Conservation (phyloP, 2,329 filamentous ascomycete species). For the Calonectria ilicicola region DNA sequence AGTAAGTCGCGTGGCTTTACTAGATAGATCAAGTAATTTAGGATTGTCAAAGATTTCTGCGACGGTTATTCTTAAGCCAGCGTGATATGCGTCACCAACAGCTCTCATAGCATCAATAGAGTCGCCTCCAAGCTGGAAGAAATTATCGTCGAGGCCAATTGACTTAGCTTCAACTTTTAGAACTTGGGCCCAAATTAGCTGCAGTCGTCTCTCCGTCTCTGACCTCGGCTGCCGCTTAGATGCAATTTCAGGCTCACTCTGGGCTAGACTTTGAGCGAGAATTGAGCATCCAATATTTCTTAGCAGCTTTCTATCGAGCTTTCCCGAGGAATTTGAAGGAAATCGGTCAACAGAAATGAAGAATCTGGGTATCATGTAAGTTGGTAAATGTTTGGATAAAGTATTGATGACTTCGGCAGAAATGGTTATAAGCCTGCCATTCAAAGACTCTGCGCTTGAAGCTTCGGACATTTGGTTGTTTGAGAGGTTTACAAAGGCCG, state of each 20-base stretch:
- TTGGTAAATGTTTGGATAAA: constrained; percentile 21
- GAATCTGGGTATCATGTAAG: constrained; percentile 34
- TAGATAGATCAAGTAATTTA: neutral
- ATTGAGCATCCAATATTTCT: constrained; percentile 18
- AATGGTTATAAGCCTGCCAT: neutral
- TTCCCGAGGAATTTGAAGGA: constrained; percentile 28
- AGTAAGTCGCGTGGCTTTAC: neutral
- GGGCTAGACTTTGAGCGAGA: constrained; percentile 51
- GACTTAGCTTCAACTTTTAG: constrained; percentile 13
- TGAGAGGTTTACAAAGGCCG: neutral
- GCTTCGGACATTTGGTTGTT: neutral
- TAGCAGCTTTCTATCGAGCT: constrained; percentile 27
- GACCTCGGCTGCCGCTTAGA: constrained; percentile 13
- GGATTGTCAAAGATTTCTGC: constrained; percentile 27
- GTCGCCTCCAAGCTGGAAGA: constrained; percentile 44
- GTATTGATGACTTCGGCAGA: neutral
- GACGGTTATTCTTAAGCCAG: constrained; percentile 8
- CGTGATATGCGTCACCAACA: constrained; percentile 26
- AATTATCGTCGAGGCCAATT: constrained; percentile 47
- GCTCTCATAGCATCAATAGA: constrained; percentile 42
- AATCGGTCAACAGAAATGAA: constrained; percentile 27
- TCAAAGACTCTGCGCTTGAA: neutral
- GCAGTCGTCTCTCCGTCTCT: neutral
- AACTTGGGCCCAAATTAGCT: constrained; percentile 28
- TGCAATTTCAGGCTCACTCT: constrained; percentile 25